Conservation (phyloP, 2,329 filamentous ascomycete genomes). For the Aspergillus neotritici region DNA sequence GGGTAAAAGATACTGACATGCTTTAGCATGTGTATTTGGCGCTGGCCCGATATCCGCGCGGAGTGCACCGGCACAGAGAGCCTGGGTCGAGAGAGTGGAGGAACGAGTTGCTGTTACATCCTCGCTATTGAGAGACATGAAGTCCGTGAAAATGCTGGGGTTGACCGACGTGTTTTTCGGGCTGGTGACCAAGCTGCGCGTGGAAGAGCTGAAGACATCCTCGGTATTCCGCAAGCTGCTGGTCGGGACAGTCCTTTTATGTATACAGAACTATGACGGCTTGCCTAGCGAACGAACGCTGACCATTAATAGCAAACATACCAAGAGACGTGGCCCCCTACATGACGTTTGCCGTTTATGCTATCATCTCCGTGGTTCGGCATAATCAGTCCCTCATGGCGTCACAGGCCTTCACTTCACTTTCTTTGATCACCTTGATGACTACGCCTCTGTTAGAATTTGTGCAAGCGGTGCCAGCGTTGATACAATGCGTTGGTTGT, state of each 20-base stretch:
- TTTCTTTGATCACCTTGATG: constrained; percentile 24
- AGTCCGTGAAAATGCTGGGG: constrained; percentile 41
- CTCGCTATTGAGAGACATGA: constrained; percentile 39
- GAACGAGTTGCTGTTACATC: constrained; percentile 37
- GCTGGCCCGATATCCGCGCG: constrained; percentile 7
- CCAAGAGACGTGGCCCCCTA: constrained; percentile 26
- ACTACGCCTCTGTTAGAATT: constrained; percentile 20
- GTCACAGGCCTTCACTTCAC: constrained; percentile 21
- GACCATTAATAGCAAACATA: constrained; percentile 7
- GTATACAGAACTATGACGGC: constrained; percentile 3
- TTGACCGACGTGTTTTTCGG: constrained; percentile 28
- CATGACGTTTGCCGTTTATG: constrained; percentile 20
- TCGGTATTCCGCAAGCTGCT: constrained; percentile 13
- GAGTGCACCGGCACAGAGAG: constrained; percentile 19
- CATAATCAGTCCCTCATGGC: constrained; percentile 16
- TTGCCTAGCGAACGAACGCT: no score
- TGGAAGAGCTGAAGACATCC: constrained; percentile 9
- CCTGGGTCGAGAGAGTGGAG: constrained; percentile 41
- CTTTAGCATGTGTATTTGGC: constrained; percentile 5
- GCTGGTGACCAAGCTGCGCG: constrained; percentile 21
- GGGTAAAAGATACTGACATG: background rate
- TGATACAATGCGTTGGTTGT: constrained; percentile 36
- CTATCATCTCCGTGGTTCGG: constrained; percentile 12
- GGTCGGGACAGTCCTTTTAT: constrained; percentile 7
- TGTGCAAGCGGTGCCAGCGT: constrained; percentile 24